These are phyloP conservation scores for Lasiosphaeris hirsuta DNA, from an alignment of 495 filamentous ascomycete species.

Conservation along the genomic window DNA sequence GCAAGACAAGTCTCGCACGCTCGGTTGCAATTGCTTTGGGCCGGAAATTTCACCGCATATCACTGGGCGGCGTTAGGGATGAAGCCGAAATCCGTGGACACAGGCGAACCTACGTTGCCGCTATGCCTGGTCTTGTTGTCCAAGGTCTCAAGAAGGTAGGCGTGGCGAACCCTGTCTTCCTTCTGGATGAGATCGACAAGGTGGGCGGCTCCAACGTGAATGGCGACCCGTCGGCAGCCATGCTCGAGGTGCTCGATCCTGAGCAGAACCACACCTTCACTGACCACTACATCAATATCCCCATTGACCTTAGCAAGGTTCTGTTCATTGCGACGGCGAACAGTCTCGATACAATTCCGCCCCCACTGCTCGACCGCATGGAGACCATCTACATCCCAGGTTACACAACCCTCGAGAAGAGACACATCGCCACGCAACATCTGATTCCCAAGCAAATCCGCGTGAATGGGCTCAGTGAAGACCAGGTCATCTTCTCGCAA, in stretches of 20 bases:
- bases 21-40: conserved; percentile 89
- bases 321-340: conserved; percentile 99
- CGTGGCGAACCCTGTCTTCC: conserved; percentile 91
- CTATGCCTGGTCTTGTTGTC: conserved; percentile 95
- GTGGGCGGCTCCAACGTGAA: conserved; percentile 88
- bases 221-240: conserved; percentile 95
- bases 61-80: conserved; percentile 90
- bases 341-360: conserved; percentile 89
- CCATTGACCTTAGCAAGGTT: conserved; percentile 93
- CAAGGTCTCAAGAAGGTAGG: conserved; percentile 95
- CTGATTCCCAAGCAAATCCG: conserved; percentile 90
- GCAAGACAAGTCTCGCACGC: conserved; percentile 94
- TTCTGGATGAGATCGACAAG: conserved; percentile 99
- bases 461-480: conserved; percentile 67
- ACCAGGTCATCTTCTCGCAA: conserved; percentile 70
- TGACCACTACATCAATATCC: conserved; percentile 96
- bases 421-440: conserved; percentile 90
- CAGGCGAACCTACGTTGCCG: conserved; percentile 93
- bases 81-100: conserved; percentile 98
- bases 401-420: conserved; percentile 98
- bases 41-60: conserved; percentile 95
- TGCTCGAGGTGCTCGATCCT: conserved; percentile 97
- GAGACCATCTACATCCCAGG: conserved; percentile 88
- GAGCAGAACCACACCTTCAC: conserved; percentile 95
- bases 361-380: conserved; percentile 95